Evolutionary conservation across 768 basidiomycete genomes (phyloP), one percentile per base, ranked within the genome.

Genomic region (Plicaturopsis crispa): DNA sequence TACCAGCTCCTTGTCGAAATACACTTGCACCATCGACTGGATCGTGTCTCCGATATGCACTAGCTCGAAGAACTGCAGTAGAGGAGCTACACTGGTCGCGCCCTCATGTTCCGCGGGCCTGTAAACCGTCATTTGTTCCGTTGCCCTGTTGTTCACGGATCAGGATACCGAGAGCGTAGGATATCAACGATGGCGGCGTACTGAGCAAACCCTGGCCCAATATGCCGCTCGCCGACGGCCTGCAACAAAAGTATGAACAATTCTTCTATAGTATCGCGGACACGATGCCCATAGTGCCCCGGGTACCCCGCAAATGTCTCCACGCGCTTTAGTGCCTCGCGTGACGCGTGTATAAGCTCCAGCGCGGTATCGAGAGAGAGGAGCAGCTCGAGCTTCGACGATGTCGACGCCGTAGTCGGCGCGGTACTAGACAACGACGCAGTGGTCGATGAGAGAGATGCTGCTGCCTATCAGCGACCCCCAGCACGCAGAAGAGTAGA

Each of bases 21-120:
- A 99, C 2, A 97, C 96, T 49, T 99, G 92, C 5, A 96, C 79
- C 80, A 98, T 97, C 13, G 83, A 89, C 60, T 94, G 90, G 31
- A 98, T 97, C 12, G 89, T 99, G 54, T 99, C 94, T 1, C 92
- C 96, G 12, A 98, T 69, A 62, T 98, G 96, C 1, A 94, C 94
- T 17, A 98, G 69, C 65, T 98, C 94, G 47, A 99, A 97, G 63
- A 98, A 98, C 55, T 98, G 93, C 28, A 97, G 64, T 3, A 99
- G 62, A 0, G 96, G 96, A 1, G 93, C 91, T 2, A 98, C 93
- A 46, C 78, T 82, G 17, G 78, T 78, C 24, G 80, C 80, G 36
- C 76, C 83, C 36, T 82, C 72, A 49, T 88, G 88, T 44, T 93
- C 91, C 0, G 83, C 80, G 0, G 96, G 92, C 53, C 80, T 81